Evolutionary conservation across 805 yeast genomes (phyloP).

Genomic region (Cyberlindnera americana): DNA sequence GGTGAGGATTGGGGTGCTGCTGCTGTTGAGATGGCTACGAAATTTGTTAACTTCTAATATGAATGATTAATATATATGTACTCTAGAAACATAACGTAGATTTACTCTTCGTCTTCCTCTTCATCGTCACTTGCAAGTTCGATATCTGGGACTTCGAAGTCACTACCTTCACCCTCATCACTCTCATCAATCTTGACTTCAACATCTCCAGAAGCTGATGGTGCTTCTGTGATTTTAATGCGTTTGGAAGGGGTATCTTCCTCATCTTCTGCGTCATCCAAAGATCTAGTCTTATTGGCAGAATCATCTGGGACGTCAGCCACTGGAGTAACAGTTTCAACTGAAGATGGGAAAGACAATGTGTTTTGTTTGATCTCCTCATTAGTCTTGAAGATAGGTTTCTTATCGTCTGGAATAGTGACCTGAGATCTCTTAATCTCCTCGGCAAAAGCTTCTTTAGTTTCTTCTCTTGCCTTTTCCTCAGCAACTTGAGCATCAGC

Average conservation of each 20-base stretch:
- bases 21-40: conserved; percentile 88
- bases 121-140: conserved; percentile 42
- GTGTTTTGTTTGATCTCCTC: conserved; percentile 22
- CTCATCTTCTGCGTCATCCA: conserved; percentile 20
- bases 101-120: conserved; percentile 31
- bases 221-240: conserved; percentile 18
- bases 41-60: conserved; percentile 29
- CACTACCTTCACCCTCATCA: conserved; percentile 35
- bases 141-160: conserved; percentile 49
- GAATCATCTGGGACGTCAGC: conserved; percentile 2
- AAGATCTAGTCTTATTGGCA: conserved; percentile 17
- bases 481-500: conserved; percentile 8
- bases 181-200: conserved; percentile 16
- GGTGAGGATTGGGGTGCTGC: conserved; percentile 99
- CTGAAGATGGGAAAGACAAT: conserved; percentile 20
- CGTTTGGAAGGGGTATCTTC: conserved; percentile 27
- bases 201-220: conserved; percentile 6
- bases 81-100: no score
- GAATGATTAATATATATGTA: no score
- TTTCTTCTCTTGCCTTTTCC: conserved; percentile 15
- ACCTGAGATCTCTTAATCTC: conserved; percentile 16
- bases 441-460: conserved; percentile 15
- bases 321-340: conserved; percentile 3
- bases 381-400: conserved; percentile 23
- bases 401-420: conserved; percentile 4